Evolutionary conservation across 371 early-diverging fungal genomes (phyloP).

Genomic region (Smittium culicis): DNA sequence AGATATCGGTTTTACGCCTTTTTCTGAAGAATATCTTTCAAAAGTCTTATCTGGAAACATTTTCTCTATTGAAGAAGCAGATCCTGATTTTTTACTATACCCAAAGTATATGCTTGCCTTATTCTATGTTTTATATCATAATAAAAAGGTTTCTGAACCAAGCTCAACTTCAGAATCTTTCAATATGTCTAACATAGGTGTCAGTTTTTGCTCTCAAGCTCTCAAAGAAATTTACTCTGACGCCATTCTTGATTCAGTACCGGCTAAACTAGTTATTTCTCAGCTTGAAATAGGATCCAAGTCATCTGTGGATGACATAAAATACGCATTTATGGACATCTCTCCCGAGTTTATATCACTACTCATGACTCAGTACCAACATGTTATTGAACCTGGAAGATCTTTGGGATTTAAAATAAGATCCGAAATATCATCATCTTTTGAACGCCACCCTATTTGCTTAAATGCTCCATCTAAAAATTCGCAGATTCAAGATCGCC

Average conservation of each 20-base stretch:
- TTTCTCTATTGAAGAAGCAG: neutral
- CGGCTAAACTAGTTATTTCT: constrained; percentile 28
- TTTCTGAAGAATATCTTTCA: neutral
- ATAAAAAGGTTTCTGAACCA: neutral
- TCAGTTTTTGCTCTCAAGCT: neutral
- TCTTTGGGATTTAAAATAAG: neutral
- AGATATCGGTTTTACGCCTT: neutral
- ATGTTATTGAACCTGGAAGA: constrained; percentile 24
- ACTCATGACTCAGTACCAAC: constrained; percentile 34
- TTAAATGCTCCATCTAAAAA: neutral
- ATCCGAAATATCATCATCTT: neutral
- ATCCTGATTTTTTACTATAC: neutral
- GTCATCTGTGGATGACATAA: constrained; percentile 4
- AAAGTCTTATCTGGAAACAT: neutral
- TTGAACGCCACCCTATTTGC: neutral
- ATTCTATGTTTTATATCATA: neutral
- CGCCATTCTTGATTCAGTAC: constrained; percentile 30
- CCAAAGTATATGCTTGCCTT: neutral
- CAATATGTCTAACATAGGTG: neutral
- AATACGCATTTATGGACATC: constrained; percentile 18
- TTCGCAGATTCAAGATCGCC: neutral
- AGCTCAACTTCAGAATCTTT: neutral
- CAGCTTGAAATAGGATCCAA: constrained; percentile 14
- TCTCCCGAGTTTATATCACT: constrained; percentile 35
- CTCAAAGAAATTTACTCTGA: constrained; percentile 21